phyloP scores from a whole-genome alignment of 495 filamentous ascomycete species.

The Aspergillus cavernicola region DNA sequence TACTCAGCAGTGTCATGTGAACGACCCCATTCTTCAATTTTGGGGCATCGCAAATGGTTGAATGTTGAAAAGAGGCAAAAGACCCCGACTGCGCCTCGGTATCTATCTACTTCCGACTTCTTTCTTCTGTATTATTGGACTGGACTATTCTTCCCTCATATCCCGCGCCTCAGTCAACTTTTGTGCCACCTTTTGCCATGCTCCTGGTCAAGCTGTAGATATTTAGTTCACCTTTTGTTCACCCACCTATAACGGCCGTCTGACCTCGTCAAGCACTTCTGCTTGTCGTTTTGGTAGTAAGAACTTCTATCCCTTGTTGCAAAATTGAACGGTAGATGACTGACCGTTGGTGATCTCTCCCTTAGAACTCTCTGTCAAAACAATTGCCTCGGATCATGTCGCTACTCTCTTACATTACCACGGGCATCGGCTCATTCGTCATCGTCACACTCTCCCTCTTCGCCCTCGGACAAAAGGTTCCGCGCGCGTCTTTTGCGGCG shows the following conservation, averaged over 20 bases:
- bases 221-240: constrained; percentile 4
- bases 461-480: constrained; percentile 51
- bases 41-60: constrained; percentile 1
- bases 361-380: background rate
- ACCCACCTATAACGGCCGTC: constrained; percentile 11
- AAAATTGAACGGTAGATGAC: background rate
- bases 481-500: constrained; percentile 62
- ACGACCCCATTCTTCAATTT: background rate
- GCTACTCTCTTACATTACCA: constrained; percentile 42
- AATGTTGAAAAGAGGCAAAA: background rate
- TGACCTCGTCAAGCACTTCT: constrained; percentile 16
- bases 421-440: constrained; percentile 53
- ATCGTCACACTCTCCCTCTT: constrained; percentile 55
- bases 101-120: background rate
- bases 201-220: constrained; percentile 6
- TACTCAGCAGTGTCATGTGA: constrained; percentile 11
- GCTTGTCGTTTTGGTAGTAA: constrained; percentile 4
- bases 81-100: background rate
- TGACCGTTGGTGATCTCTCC: background rate
- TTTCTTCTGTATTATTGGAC: background rate
- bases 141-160: constrained; percentile 9
- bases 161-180: background rate
- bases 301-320: background rate
- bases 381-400: constrained; percentile 29
- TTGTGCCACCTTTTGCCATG: background rate